Percentiles rank a stretch among this genome's conserved stretches.
phyloP scores from a whole-genome alignment of 352 stramenopile genomes.

The Pythium guiyangense region DNA sequence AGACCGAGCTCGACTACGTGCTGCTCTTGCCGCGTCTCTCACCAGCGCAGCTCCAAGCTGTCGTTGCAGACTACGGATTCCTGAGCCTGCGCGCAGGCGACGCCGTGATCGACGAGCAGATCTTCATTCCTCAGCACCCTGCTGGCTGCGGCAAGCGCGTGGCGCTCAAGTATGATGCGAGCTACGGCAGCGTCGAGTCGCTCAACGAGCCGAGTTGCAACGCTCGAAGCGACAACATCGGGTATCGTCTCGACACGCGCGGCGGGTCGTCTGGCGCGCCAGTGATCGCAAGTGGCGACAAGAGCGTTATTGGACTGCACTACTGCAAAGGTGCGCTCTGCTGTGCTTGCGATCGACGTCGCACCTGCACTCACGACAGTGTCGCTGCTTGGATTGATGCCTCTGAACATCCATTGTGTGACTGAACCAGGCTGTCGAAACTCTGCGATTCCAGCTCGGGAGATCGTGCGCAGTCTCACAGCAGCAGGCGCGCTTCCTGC shows the following conservation, averaged over 20 bases:
- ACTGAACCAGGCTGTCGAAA: conserved; percentile 24
- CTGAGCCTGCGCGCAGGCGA: conserved; percentile 23
- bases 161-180: conserved; percentile 28
- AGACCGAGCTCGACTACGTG: conserved; percentile 29
- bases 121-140: conserved; percentile 59
- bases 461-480: conserved; percentile 25
- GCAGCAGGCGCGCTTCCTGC: conserved; percentile 13
- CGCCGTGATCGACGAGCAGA: conserved; percentile 22
- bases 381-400: neutral
- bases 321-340: conserved; percentile 31
- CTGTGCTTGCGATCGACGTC: too few species aligned
- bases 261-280: conserved; percentile 47
- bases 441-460: conserved; percentile 26
- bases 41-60: conserved; percentile 4
- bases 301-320: conserved; percentile 39
- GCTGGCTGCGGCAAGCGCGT: conserved; percentile 40
- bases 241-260: conserved; percentile 38
- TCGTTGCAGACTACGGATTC: conserved; percentile 36
- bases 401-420: too few species aligned
- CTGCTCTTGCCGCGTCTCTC: conserved; percentile 26
- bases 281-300: conserved; percentile 33
- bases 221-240: conserved; percentile 21
- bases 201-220: conserved; percentile 30
- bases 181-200: conserved; percentile 24
- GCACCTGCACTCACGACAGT: neutral